Conservation (phyloP, 768 basidiomycete genomes). For the Kwoniella dejecticola region DNA sequence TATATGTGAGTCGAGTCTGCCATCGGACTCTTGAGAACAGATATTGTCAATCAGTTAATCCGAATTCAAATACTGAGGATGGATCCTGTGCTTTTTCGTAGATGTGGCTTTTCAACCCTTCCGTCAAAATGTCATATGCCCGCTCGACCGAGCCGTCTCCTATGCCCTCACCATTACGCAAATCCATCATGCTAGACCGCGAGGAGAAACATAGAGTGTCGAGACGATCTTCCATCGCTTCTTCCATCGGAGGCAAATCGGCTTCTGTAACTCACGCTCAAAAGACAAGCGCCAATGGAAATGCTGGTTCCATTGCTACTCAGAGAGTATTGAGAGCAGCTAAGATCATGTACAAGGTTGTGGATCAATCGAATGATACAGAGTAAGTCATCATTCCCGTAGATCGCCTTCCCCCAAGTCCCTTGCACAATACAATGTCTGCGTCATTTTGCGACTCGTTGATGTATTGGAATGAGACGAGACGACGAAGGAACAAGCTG, state of each 20-base stretch:
- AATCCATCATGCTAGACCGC: neutral
- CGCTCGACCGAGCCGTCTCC: conserved; percentile 63
- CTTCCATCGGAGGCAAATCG: conserved; percentile 1
- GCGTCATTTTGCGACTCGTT: too few relatives aligned
- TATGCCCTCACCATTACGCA: conserved; percentile 59
- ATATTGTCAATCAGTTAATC: too few relatives aligned
- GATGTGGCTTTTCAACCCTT: conserved; percentile 96
- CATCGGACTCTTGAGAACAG: too few relatives aligned
- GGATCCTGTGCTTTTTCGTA: conserved; percentile 50
- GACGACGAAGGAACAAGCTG: too few relatives aligned
- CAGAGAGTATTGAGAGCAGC: conserved; percentile 56
- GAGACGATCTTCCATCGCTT: conserved; percentile 10
- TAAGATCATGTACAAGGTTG: conserved; percentile 81
- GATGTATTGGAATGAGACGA: too few relatives aligned
- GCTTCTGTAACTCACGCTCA: too few relatives aligned
- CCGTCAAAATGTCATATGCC: conserved; percentile 74
- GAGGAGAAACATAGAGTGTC: neutral
- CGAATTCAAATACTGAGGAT: too few relatives aligned
- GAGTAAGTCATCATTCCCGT: too few relatives aligned
- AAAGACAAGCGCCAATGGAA: neutral
- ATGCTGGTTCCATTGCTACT: too few relatives aligned
- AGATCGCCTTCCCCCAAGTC: too few relatives aligned
- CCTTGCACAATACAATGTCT: too few relatives aligned
- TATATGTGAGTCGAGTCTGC: conserved; percentile 65
- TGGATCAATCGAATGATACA: conserved; percentile 50